These are phyloP conservation scores for Penstemon barbatus DNA, from an alignment of 257 asterid genomes.

Conservation along the genomic window DNA sequence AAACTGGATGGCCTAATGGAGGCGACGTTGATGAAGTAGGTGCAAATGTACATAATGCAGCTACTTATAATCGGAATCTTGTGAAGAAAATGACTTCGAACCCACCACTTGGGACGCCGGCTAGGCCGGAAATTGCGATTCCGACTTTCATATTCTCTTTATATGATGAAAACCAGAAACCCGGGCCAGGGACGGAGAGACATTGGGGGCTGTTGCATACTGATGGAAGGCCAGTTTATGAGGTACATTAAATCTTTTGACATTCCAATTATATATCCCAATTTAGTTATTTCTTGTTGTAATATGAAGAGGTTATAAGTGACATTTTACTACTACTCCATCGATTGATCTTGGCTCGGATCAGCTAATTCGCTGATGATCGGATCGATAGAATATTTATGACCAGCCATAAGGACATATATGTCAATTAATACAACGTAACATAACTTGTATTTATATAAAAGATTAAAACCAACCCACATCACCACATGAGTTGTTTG, in stretches of 20 bases:
- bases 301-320: no score
- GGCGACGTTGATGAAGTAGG: constrained; percentile 77
- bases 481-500: no score
- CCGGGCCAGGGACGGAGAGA: constrained; percentile 66
- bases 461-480: no score
- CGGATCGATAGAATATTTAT: no score
- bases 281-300: no score
- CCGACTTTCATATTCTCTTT: constrained; percentile 63
- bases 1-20: constrained; percentile 84
- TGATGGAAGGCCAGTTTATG: constrained; percentile 50
- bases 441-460: no score
- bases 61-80: constrained; percentile 54
- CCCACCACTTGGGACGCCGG: constrained; percentile 72
- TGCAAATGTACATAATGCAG: constrained; percentile 65
- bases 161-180: constrained; percentile 62
- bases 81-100: constrained; percentile 39
- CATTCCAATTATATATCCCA: background rate
- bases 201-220: constrained; percentile 64
- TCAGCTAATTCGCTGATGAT: no score
- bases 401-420: no score
- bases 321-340: no score
- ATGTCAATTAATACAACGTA: no score
- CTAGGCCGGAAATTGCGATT: constrained; percentile 50
- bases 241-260: constrained; percentile 29
- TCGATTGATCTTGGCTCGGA: no score